Evolutionary conservation across 768 basidiomycete species (phyloP).

Genomic region (Calocera viscosa): DNA sequence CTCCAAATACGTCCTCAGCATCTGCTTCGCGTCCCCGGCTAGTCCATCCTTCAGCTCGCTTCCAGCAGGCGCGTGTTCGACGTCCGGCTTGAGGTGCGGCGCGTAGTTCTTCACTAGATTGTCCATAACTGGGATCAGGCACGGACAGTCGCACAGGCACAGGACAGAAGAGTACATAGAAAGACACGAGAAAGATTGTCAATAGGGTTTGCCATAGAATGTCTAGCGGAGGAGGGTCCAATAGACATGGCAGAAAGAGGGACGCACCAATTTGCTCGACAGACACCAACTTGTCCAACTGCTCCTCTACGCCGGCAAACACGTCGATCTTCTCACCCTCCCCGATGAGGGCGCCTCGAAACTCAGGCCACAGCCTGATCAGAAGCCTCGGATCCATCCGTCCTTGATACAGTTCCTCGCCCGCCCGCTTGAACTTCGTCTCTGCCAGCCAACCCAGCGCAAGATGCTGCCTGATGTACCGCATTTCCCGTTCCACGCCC

Average conservation of each 20-base stretch:
- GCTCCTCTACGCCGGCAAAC: conserved; percentile 61
- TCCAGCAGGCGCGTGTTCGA: conserved; percentile 55
- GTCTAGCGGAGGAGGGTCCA: conserved; percentile 18
- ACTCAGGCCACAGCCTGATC: conserved; percentile 63
- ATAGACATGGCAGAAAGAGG: conserved; percentile 17
- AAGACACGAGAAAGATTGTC: conserved; percentile 24
- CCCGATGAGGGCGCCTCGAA: conserved; percentile 49
- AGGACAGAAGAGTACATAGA: conserved; percentile 30
- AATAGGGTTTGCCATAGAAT: conserved; percentile 22
- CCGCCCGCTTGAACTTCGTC: conserved; percentile 74
- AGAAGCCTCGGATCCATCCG: conserved; percentile 74
- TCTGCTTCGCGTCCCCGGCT: conserved; percentile 52
- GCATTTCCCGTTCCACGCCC: conserved; percentile 38
- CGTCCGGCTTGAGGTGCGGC: conserved; percentile 64
- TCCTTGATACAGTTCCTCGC: conserved; percentile 61
- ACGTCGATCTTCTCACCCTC: conserved; percentile 46
- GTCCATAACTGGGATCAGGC: conserved; percentile 70
- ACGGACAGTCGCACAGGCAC: conserved; percentile 20
- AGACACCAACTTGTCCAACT: conserved; percentile 53
- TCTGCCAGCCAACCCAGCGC: conserved; percentile 68
- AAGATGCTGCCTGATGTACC: conserved; percentile 68
- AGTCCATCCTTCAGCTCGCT: conserved; percentile 55
- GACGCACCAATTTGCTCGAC: conserved; percentile 81
- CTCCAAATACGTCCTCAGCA: conserved; percentile 58
- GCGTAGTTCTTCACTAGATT: conserved; percentile 90